A percentile compares a stretch with the other conserved stretches of the same genome.
Evolutionary conservation across 1,284 basidiomycete genomes (phyloP).

Genomic region (Schizophyllum amplum): DNA sequence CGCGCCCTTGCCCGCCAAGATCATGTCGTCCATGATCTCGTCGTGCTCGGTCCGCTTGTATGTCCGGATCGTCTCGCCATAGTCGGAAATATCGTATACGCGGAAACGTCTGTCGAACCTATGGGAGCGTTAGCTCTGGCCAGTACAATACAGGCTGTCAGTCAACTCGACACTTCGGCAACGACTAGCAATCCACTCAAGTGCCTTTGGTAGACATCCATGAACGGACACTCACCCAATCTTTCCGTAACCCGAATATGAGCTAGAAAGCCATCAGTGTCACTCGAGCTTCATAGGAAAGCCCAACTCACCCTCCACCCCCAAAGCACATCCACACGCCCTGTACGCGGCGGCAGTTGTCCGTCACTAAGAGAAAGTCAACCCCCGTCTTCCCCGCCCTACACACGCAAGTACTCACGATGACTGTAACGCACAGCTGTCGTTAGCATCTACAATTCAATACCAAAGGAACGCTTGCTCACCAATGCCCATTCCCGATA

Average conservation of each 20-base stretch:
- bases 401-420: not conserved
- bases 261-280: conserved; percentile 30
- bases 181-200: no score
- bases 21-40: conserved; percentile 58
- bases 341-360: conserved; percentile 78
- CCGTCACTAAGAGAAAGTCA: conserved; percentile 48
- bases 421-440: not conserved
- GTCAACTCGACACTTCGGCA: not conserved
- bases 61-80: conserved; percentile 83
- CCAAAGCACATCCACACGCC: conserved; percentile 95
- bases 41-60: conserved; percentile 82
- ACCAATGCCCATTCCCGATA: conserved; percentile 77
- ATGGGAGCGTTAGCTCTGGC: not conserved
- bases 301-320: conserved; percentile 66
- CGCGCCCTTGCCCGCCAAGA: conserved; percentile 47
- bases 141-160: not conserved
- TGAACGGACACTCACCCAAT: conserved; percentile 49
- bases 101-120: conserved; percentile 88
- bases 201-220: no score
- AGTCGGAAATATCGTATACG: conserved; percentile 78
- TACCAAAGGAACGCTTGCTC: not conserved
- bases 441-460: not conserved
- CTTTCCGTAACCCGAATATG: conserved; percentile 81
- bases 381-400: not conserved
- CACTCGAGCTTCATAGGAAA: conserved; percentile 3